phyloP scores from a whole-genome alignment of 208 protist genomes.

The Leishmania guyanensis region DNA sequence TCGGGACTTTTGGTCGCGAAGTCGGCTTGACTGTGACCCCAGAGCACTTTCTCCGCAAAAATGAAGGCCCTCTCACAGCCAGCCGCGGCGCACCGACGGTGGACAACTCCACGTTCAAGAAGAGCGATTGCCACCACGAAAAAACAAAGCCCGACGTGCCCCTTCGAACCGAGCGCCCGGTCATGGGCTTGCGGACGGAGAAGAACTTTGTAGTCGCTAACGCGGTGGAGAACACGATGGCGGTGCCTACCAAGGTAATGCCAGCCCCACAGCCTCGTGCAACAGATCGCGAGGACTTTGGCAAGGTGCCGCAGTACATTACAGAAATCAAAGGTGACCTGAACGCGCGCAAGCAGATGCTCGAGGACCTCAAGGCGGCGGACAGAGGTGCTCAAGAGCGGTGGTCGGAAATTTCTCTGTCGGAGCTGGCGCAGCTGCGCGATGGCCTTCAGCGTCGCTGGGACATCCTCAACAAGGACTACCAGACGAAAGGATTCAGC shows the following conservation, averaged over 20 bases:
- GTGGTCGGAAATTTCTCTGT: constrained; percentile 75
- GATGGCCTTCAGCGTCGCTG: constrained; percentile 89
- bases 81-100: constrained; percentile 81
- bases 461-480: constrained; percentile 91
- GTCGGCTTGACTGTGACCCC: constrained; percentile 65
- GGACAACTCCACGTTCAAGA: constrained; percentile 70
- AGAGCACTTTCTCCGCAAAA: constrained; percentile 77
- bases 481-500: constrained; percentile 93
- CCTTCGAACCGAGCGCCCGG: constrained; percentile 79
- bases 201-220: constrained; percentile 96
- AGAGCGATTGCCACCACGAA: constrained; percentile 55
- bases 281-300: constrained; percentile 82
- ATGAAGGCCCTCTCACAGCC: constrained; percentile 69
- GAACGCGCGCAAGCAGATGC: constrained; percentile 33
- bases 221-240: constrained; percentile 93
- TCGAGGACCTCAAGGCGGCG: constrained; percentile 15
- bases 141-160: constrained; percentile 79
- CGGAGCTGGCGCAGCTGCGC: constrained; percentile 82
- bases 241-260: constrained; percentile 75
- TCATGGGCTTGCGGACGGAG: constrained; percentile 93
- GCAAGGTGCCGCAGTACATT: constrained; percentile 91
- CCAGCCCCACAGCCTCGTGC: constrained; percentile 50
- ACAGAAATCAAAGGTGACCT: constrained; percentile 91
- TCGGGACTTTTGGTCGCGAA: constrained; percentile 78
- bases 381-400: constrained; percentile 57